A percentile compares a stretch with the other conserved stretches of the same genome.
Conservation (phyloP, 257 asterid genomes). For the Petunia secreta region DNA sequence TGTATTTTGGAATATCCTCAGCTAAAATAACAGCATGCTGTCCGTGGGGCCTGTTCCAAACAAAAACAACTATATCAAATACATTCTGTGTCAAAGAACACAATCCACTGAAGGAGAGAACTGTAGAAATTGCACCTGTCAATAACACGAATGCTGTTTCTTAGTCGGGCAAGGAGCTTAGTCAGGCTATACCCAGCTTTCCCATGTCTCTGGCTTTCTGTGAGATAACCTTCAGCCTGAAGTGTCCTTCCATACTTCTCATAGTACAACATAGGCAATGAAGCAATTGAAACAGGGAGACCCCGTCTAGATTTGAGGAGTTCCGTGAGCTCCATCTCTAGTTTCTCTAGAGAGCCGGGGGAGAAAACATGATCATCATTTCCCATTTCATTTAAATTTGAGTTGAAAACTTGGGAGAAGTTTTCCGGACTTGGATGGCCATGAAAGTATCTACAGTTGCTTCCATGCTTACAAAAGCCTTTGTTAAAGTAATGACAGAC, state of each 20-base stretch:
- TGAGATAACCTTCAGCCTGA: conserved; percentile 84
- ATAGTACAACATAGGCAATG: conserved; percentile 78
- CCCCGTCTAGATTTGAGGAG: conserved; percentile 73
- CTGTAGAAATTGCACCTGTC: conserved; percentile 56
- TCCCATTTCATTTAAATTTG: conserved; percentile 42
- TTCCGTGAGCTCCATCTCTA: conserved; percentile 72
- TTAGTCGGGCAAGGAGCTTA: conserved; percentile 77
- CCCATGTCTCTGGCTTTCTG: conserved; percentile 93
- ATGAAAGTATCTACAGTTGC: conserved; percentile 73
- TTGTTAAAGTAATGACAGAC: conserved; percentile 74
- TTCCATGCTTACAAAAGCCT: conserved; percentile 91
- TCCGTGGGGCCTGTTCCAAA: conserved; percentile 77
- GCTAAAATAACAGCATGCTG: conserved; percentile 80
- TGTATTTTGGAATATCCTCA: conserved; percentile 70
- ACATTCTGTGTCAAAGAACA: not conserved
- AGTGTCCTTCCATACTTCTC: conserved; percentile 72
- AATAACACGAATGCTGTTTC: conserved; percentile 61
- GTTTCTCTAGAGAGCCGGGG: conserved; percentile 65
- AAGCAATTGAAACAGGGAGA: conserved; percentile 76
- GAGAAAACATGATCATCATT: conserved; percentile 57
- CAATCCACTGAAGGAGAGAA: not conserved
- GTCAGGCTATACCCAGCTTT: conserved; percentile 88
- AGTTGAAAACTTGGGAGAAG: conserved; percentile 42
- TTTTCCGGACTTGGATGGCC: conserved; percentile 50
- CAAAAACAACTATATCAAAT: not conserved